Evolutionary conservation across 805 yeast genomes (phyloP), one percentile per base, ranked within the genome.

Genomic region (Kuraishia molischiana): DNA sequence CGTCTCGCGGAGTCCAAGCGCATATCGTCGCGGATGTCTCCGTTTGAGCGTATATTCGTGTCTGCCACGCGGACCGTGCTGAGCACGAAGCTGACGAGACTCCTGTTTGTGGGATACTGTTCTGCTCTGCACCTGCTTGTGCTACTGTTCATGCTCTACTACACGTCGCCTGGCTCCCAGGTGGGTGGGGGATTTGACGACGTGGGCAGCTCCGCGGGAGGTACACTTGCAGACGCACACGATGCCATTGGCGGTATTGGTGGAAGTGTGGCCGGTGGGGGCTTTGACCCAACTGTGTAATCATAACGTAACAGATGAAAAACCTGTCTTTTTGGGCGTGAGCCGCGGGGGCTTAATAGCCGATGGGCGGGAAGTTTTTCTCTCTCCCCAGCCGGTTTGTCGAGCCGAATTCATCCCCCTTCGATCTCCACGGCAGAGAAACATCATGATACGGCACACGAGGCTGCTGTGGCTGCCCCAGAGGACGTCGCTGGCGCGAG

Each of bases 1-100:
- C 72, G 94, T 49, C 71, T 77, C 33, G 64, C 77, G 44, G 96
- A 86, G 52, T 74, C 82, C 26, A 86, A 81, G 49, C 66, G 95
- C 46, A 79, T 83, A 34, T 69, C 72, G 36, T 75, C 87, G 5
- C 71, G 74, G 35, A 65, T 87, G 54, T 77, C 89, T 2, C 83
- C 92, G 2, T 53, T 83, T 40, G 97, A 92, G 48, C 67, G 94
- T 41, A 58, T 84, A n/a, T 82, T 80, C 45, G 74, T 78, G 41
- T 74, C 78, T 40, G 67, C 83, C 43, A 80, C 95, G 1, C 67
- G 85, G 45, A 72, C 83, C 0, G 72, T 87, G n/a, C 61, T 87
- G 41, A 80, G 89, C 14, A 85, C 85, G 37, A 69, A 81, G 45
- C 59, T 76, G 13, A 77, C 89, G 6, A 61, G 97, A 49, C 70